These are phyloP conservation scores for Thraustochytrium sp. DNA, from an alignment of 352 stramenopile species.

Conservation along the genomic window DNA sequence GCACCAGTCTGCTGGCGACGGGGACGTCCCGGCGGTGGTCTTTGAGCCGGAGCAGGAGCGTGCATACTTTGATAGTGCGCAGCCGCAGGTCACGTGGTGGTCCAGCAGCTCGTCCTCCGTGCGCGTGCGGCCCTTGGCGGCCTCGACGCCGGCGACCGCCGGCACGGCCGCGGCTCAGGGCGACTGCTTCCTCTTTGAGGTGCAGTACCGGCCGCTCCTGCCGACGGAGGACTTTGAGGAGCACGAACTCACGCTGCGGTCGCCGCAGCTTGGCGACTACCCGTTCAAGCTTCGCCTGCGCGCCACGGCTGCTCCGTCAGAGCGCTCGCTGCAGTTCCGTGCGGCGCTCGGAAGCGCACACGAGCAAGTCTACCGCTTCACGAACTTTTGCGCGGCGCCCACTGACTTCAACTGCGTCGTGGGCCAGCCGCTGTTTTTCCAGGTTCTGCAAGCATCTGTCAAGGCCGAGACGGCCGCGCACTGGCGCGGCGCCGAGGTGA, in stretches of 20 bases:
- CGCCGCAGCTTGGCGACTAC: constrained; percentile 61
- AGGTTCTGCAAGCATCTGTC: constrained; percentile 57
- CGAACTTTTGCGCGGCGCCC: constrained; percentile 53
- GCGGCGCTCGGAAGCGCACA: constrained; percentile 67
- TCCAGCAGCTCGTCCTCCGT: constrained; percentile 64
- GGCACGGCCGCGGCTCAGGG: too few species aligned
- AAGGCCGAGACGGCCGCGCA: constrained; percentile 52
- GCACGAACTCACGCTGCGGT: constrained; percentile 53
- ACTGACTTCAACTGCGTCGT: constrained; percentile 54
- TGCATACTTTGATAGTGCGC: constrained; percentile 57
- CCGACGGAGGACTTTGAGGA: constrained; percentile 62
- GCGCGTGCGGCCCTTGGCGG: constrained; percentile 64
- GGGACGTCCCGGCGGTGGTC: neutral
- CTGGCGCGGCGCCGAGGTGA: constrained; percentile 67
- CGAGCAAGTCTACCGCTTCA: constrained; percentile 70
- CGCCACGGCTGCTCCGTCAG: constrained; percentile 64
- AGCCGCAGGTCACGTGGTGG: constrained; percentile 68
- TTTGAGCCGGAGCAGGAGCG: neutral
- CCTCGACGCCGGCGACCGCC: too few species aligned
- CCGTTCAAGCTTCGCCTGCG: constrained; percentile 69
- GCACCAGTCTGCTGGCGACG: too few species aligned
- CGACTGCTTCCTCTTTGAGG: constrained; percentile 66
- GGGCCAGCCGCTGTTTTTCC: constrained; percentile 37
- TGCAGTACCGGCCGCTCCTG: constrained; percentile 73
- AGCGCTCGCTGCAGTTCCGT: constrained; percentile 70